Base-by-base conservation (phyloP, 257 asterid species). In the Apocynum venetum region DNA sequence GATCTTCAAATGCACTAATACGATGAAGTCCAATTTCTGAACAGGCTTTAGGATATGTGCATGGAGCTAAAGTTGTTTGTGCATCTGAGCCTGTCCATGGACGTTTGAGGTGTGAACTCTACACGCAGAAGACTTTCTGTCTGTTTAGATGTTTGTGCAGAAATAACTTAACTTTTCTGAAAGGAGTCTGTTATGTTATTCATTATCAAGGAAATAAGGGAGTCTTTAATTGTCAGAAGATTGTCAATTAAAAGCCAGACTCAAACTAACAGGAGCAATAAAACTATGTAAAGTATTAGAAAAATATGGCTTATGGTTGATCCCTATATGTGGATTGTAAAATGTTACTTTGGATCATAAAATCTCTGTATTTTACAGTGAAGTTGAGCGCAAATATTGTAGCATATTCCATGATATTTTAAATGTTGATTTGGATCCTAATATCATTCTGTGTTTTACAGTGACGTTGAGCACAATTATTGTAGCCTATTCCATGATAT, bases 11-110 rank as follows among this genome's bases (percentile, higher is more conserved):
- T 53, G 46, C 8, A 65, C 69, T 51, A 35, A n/a, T 76, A 25
- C 40, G 60, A 80, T 72, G 40, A 48, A 38, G 63, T 81, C 71
- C 14, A 60, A 47, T 77, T 64, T 63, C 68, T 60, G 25, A 77
- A 52, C 89, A 96, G 99, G 98, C 99, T 79, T 88, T 96, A 77
- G 99, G 98, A 66, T 90, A 88, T 60, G 99, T 82, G 44, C 97
- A 96, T 82, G 99, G 97, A 81, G 99, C 97, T 87, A 88, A 81
- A 82, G 91, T 96, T 52, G 86, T 91, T 78, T 95, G 82, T 69
- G 99, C 97, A 79, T 85, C 92, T 51, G 97, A 93, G 81, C 92
- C 98, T 73, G 85, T 96, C 82, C 99, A 96, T 89, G 99, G 99
- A 70, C 91, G 99, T 72, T 79, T 96, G 83, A 96, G 99, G 99